Evolutionary conservation across 768 basidiomycete species (phyloP).

Genomic region (Pluteus cervinus): DNA sequence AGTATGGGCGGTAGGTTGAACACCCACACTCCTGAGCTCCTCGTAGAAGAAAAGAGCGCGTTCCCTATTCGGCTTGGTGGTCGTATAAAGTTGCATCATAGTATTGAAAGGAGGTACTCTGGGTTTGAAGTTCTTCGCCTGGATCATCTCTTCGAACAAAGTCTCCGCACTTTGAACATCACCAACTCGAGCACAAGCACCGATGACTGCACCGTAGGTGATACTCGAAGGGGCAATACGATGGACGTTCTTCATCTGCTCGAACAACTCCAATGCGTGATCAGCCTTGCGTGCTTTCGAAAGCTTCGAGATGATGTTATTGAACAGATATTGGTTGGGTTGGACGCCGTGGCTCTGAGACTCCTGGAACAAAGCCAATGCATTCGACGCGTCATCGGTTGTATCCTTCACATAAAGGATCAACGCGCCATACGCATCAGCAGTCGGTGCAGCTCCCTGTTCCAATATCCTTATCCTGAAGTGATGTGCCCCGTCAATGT

Average conservation of each 20-base stretch:
- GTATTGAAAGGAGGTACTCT: constrained; percentile 95
- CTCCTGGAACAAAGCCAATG: constrained; percentile 80
- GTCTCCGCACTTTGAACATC: constrained; percentile 76
- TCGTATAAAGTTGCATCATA: constrained; percentile 96
- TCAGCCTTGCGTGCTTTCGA: constrained; percentile 94
- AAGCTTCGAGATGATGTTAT: constrained; percentile 95
- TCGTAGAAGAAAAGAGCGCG: constrained; percentile 73
- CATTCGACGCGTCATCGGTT: constrained; percentile 90
- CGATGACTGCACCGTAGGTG: constrained; percentile 92
- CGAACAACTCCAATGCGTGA: constrained; percentile 80
- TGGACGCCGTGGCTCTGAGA: constrained; percentile 58
- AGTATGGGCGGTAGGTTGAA: constrained; percentile 82
- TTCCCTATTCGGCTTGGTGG: constrained; percentile 81
- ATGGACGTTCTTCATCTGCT: constrained; percentile 71
- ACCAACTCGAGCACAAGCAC: constrained; percentile 90
- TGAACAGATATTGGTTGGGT: constrained; percentile 88
- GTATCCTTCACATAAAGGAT: constrained; percentile 88
- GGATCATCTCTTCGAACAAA: constrained; percentile 82
- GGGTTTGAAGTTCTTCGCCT: constrained; percentile 69
- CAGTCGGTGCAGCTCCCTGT: constrained; percentile 70
- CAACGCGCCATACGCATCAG: constrained; percentile 90
- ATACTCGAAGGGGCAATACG: constrained; percentile 70
- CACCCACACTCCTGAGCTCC: constrained; percentile 49
- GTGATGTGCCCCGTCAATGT: constrained; percentile 72
- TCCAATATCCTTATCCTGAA: constrained; percentile 76